Evolutionary conservation across 495 filamentous ascomycete species (phyloP), one percentile per base, ranked within the genome.

Genomic region (Podospora tetraspora): DNA sequence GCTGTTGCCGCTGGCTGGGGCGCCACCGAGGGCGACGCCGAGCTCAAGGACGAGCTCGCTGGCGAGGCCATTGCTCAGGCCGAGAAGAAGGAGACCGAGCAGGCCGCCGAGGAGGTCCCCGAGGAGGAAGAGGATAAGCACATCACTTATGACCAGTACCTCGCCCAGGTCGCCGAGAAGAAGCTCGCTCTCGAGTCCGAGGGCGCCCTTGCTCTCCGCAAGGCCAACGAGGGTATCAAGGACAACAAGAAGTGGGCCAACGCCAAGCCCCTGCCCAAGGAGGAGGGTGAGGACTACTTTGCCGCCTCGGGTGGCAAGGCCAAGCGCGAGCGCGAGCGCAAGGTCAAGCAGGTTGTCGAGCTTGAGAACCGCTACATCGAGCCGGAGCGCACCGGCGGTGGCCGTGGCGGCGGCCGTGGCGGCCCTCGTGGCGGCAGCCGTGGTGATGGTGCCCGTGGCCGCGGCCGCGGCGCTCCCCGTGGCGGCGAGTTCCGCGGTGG

Each of bases 1-100:
- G 91, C 96, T 82, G 89, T 92, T 74, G 88, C 87, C 76, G 91
- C 92, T 76, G 90, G 92, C 70, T 99, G 95, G 95, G 95, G 93
- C 74, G 90, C 84, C 76, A 85, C 85, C 66, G 89, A 89, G 75
- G 95, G 93, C 77, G 82, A 87, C 30, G 90, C 87, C 74, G 91
- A 93, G 80, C 90, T 87, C 80, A 89, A 90, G 70, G 96, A 97
- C 73, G 95, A 97, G 85, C 85, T 91, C 75, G 92, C 89, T 71
- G 95, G 87, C 68, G 92, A 93, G 75, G 88, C 87, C 69, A 94
- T 96, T 71, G 95, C 95, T 70, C 85, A 92, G 79, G 82, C 85
- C 56, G 94, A 97, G 70, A 85, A 87, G 77, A 91, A 83, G 66
- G 82, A 80, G 69, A 85, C 84, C 37, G 79, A 74, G 22, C 73